Base-by-base conservation (phyloP, 768 basidiomycete species). In the Guyanaporus albipodus region DNA sequence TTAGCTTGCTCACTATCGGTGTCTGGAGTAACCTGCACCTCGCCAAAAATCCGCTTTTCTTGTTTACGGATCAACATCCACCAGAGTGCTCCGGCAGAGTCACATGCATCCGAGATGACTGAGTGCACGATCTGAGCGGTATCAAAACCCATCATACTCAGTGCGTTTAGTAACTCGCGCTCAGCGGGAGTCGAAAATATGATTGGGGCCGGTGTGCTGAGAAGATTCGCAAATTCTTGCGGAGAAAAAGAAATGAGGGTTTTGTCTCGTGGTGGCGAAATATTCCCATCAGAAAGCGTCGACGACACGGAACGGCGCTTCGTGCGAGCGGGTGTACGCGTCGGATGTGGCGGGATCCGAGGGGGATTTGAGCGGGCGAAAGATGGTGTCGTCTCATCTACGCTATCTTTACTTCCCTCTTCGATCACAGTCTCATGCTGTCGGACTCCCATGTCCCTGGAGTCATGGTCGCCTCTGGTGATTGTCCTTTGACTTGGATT, bases 261-360 rank as follows among this genome's bases (percentile, higher is more conserved):
- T 39, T 76, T 82, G 15, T 83, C 80, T 4, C 65, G 62, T 0
- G 69, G 68, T 1, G 78, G 75, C 0, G 80, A 78, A 9, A 70
- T 70, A 9, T 76, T 71, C 8, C 77, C 72, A 41, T 85, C 82
- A 26, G 87, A 87, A 49, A 91, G 71, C 7, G 83, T 85, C 2
- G 92, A 95, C 1, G 93, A 95, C 6, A 97, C 86, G 2, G 93
- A 96, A 19, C 95, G 87, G 4, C 95, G 85, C 64, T 99, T 99
- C 3, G 95, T 98, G 10, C 94, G 82, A 4, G 85, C 91, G 4
- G 95, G 95, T 0, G 95, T 99, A 10, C 94, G 87, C 19, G 82
- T 71, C 4, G 91, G 82, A 53, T 79, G 71, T 23, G 85, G 82
- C 22, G 89, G 78, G 12, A 73, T 58, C 42, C 52, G 59, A 15